Evolutionary conservation across 2,329 filamentous ascomycete species (phyloP).

Genomic region (Atkinsonella hypoxylon): DNA sequence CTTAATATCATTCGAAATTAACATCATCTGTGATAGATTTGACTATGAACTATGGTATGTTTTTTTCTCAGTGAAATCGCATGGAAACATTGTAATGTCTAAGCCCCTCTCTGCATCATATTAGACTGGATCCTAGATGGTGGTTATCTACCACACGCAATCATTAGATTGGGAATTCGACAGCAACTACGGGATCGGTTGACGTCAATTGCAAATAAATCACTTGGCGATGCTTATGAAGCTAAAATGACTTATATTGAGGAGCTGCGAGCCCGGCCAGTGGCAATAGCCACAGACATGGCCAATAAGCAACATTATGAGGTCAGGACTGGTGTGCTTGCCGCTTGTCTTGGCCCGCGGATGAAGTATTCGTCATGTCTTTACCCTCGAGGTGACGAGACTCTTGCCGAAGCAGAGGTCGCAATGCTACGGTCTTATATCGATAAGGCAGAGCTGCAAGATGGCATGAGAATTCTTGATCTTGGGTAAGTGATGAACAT

Average conservation of each 20-base stretch:
- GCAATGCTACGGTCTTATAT: conserved; percentile 55
- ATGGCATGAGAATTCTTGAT: conserved; percentile 51
- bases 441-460: conserved; percentile 43
- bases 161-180: conserved; percentile 55
- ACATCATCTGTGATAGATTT: background rate
- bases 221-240: conserved; percentile 38
- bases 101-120: background rate
- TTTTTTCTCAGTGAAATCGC: background rate
- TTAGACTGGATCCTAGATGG: conserved; percentile 48
- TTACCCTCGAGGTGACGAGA: conserved; percentile 50
- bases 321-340: conserved; percentile 53
- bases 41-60: conserved; percentile 4
- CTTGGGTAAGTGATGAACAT: conserved; percentile 33
- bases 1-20: background rate
- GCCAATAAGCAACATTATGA: conserved; percentile 65
- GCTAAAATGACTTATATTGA: conserved; percentile 54
- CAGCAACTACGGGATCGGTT: conserved; percentile 52
- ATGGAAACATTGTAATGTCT: background rate
- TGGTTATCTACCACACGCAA: conserved; percentile 49
- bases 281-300: conserved; percentile 53
- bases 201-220: conserved; percentile 38
- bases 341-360: conserved; percentile 48
- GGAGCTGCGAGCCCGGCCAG: conserved; percentile 45
- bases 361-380: conserved; percentile 64
- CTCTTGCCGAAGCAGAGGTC: conserved; percentile 52